Evolutionary conservation across 495 filamentous ascomycete species (phyloP).

Genomic region (Antarctomyces pellizariae): DNA sequence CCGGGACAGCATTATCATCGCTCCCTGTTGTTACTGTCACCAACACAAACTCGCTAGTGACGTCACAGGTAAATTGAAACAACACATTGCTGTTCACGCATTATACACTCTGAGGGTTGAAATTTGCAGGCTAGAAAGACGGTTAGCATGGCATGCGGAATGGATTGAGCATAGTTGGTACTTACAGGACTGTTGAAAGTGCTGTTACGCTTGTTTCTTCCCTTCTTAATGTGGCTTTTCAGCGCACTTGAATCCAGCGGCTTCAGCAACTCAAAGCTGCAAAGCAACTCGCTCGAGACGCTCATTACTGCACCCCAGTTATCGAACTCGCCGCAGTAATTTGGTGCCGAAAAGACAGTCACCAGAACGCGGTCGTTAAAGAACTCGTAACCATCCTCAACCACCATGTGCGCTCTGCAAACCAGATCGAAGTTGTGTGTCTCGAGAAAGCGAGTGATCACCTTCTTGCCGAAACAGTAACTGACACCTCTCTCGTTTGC

Average conservation of each 20-base stretch:
- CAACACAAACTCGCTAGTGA: background rate
- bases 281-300: constrained; percentile 76
- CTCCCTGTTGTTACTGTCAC: too few species aligned
- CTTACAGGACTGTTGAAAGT: constrained; percentile 86
- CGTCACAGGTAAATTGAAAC: background rate
- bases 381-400: constrained; percentile 98
- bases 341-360: constrained; percentile 93
- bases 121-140: constrained; percentile 19
- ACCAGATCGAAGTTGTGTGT: constrained; percentile 94
- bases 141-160: constrained; percentile 2
- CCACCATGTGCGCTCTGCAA: constrained; percentile 96
- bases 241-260: constrained; percentile 89
- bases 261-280: constrained; percentile 92
- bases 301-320: constrained; percentile 99
- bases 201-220: constrained; percentile 66
- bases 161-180: constrained; percentile 9
- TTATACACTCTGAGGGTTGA: constrained; percentile 29
- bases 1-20: too few species aligned
- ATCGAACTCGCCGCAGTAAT: constrained; percentile 99
- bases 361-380: constrained; percentile 90
- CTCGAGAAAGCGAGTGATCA: constrained; percentile 90
- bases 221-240: constrained; percentile 99
- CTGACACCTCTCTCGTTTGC: constrained; percentile 93
- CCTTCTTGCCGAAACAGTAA: constrained; percentile 96
- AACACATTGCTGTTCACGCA: too few species aligned